These are phyloP conservation scores for Sporothrix luriei DNA, from an alignment of 2,329 filamentous ascomycete genomes.

Conservation along the genomic window DNA sequence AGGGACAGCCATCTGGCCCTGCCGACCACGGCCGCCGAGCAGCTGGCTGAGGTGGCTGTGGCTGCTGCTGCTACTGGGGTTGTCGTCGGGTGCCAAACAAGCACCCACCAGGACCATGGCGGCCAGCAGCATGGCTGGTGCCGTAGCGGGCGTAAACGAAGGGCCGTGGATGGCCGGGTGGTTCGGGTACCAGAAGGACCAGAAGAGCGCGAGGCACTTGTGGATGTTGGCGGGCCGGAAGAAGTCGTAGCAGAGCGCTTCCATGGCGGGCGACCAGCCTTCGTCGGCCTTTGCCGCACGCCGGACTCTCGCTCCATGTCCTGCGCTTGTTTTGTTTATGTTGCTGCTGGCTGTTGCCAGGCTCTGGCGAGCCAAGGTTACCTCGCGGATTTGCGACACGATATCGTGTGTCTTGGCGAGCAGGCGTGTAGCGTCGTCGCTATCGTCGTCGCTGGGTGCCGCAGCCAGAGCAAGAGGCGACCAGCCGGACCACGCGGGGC, in stretches of 20 bases:
- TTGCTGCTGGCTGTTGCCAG: neutral
- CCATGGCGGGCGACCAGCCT: constrained; percentile 18
- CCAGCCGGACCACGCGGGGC: neutral
- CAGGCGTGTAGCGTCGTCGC: constrained; percentile 5
- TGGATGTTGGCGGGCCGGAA: constrained; percentile 20
- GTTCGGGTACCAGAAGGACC: constrained; percentile 27
- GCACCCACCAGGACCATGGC: constrained; percentile 18
- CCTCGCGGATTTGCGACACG: constrained; percentile 21
- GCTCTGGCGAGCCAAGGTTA: neutral
- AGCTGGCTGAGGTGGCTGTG: constrained; percentile 9
- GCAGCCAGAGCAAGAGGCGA: neutral
- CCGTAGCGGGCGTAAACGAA: constrained; percentile 4
- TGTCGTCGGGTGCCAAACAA: constrained; percentile 20
- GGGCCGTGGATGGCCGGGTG: constrained; percentile 9
- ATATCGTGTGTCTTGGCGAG: constrained; percentile 28
- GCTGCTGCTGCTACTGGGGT: neutral
- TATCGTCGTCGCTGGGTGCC: neutral
- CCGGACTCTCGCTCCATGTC: neutral
- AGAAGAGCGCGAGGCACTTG: constrained; percentile 23
- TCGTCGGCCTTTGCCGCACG: neutral
- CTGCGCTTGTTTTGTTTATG: neutral
- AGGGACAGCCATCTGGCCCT: neutral
- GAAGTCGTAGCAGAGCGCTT: constrained; percentile 25
- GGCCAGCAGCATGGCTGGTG: constrained; percentile 4
- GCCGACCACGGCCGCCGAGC: neutral